Evolutionary conservation across 768 basidiomycete genomes (phyloP), one percentile per base, ranked within the genome.

Genomic region (Suillus cothurnatus): DNA sequence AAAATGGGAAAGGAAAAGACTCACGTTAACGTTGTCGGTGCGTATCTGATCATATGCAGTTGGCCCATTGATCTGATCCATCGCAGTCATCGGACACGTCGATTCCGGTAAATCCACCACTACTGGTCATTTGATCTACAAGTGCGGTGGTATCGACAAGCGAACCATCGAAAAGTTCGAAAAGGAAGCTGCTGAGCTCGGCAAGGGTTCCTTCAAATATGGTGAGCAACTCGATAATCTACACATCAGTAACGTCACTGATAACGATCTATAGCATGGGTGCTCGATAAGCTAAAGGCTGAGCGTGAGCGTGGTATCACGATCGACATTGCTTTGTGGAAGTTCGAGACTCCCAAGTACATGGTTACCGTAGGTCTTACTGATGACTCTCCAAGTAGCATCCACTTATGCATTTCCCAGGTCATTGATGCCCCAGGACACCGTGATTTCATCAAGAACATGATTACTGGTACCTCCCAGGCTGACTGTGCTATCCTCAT

Each of bases 291-390:
- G 86, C 94, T 99, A 73, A 99, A 99, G 90, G 97, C 97, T 74
- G 97, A 99, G 89, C 97, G 97, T 85, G 97, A 99, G 88, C 97
- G 97, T 90, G 97, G 97, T 90, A 99, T 99, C 87, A 99, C 97
- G 76, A 99, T 99, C 79, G 97, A 99, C 88, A 99, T 99, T 80
- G 97, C 97, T 70, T 94, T 99, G 81, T 99, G 97, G 97, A 99
- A 99, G 85, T 99, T 99, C 90, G 97, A 99, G 86, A 99, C 97
- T 71, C 96, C 97, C 79, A 95, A 92, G 80, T 99, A 78, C 87
- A 87, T 88, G 84, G 94, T 97, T 74, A 95, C 93, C 52, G 93
- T 94, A 80, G 65, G 92, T 84, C 36, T 38, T 56, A 28, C 26
- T 43, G 61, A 41, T 1, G 12, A 31, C 19, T 41, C n/a, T 14